A percentile compares a stretch with the other conserved stretches of the same genome.
These are phyloP conservation scores for Didymella lethalis DNA, from an alignment of 2,329 filamentous ascomycete genomes.

Conservation along the genomic window DNA sequence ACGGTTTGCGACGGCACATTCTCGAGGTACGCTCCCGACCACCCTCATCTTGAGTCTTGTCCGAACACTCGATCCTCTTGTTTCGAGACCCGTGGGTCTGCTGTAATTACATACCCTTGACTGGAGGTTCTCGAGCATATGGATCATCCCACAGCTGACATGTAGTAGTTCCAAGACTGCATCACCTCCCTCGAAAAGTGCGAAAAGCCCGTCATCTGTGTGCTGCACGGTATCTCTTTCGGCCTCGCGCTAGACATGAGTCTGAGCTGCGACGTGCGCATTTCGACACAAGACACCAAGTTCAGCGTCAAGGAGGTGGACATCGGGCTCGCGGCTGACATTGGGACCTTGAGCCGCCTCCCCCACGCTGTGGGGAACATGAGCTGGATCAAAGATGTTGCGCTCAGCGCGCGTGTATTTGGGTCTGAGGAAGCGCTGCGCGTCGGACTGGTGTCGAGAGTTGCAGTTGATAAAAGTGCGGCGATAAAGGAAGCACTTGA, in stretches of 20 bases:
- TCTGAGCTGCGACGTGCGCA: conserved; percentile 73
- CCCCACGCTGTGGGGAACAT: conserved; percentile 75
- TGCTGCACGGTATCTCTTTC: conserved; percentile 48
- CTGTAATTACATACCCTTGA: too few relatives aligned
- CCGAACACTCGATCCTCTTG: too few relatives aligned
- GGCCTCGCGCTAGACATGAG: conserved; percentile 60
- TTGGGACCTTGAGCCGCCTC: conserved; percentile 68
- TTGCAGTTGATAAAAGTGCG: conserved; percentile 67
- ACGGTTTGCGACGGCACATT: conserved; percentile 69
- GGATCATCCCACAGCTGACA: too few relatives aligned
- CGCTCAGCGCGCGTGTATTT: conserved; percentile 74
- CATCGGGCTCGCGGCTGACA: conserved; percentile 80
- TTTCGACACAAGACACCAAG: conserved; percentile 66
- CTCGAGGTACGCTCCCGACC: conserved; percentile 53
- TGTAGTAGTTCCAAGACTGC: conserved; percentile 72
- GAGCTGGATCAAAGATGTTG: conserved; percentile 83
- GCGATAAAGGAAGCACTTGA: conserved; percentile 61
- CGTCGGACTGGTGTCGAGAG: conserved; percentile 74
- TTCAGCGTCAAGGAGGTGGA: conserved; percentile 83
- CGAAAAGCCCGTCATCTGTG: conserved; percentile 69
- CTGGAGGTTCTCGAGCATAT: too few relatives aligned
- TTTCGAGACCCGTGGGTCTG: too few relatives aligned
- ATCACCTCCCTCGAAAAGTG: conserved; percentile 81
- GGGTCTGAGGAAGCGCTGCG: conserved; percentile 70
- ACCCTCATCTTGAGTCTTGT: too few relatives aligned